Evolutionary conservation across 495 filamentous ascomycete species (phyloP).

Genomic region (Aspergillus leporis): DNA sequence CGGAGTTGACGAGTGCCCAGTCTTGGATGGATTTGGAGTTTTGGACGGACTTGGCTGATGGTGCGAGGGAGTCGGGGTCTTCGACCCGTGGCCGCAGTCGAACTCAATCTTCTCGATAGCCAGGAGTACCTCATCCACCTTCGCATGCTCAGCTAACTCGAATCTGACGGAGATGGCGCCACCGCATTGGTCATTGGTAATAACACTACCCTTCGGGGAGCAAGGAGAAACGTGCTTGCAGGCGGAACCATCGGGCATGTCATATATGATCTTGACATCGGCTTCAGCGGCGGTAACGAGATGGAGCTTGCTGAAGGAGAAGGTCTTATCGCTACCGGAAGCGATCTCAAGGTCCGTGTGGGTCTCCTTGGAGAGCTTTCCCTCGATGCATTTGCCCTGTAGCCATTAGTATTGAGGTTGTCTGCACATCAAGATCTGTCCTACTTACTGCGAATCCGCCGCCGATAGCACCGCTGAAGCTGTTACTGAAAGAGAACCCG

Average conservation of each 20-base stretch:
- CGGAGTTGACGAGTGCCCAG: conserved; percentile 16
- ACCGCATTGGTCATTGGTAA: conserved; percentile 87
- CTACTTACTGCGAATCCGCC: conserved; percentile 47
- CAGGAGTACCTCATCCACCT: conserved; percentile 60
- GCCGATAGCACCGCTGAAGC: conserved; percentile 49
- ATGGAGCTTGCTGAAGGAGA: conserved; percentile 74
- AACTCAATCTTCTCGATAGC: conserved; percentile 78
- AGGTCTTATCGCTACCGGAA: conserved; percentile 52
- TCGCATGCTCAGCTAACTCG: conserved; percentile 62
- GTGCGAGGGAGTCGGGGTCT: conserved; percentile 20
- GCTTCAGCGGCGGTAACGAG: conserved; percentile 71
- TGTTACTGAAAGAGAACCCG: conserved; percentile 65
- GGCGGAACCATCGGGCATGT: conserved; percentile 73
- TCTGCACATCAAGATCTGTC: conserved; percentile 20
- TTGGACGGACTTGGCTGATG: conserved; percentile 22
- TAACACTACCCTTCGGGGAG: conserved; percentile 60
- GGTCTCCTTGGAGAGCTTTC: conserved; percentile 46
- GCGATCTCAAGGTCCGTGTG: conserved; percentile 57
- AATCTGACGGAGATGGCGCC: conserved; percentile 80
- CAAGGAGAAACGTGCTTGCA: conserved; percentile 75
- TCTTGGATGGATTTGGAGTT: conserved; percentile 19
- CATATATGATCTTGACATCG: conserved; percentile 79
- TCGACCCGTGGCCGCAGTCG: conserved; percentile 63
- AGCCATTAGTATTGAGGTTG: conserved; percentile 10
- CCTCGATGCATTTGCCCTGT: conserved; percentile 66